Conservation (phyloP, 371 early-diverging fungal species). For the Sporodiniella umbellata region DNA sequence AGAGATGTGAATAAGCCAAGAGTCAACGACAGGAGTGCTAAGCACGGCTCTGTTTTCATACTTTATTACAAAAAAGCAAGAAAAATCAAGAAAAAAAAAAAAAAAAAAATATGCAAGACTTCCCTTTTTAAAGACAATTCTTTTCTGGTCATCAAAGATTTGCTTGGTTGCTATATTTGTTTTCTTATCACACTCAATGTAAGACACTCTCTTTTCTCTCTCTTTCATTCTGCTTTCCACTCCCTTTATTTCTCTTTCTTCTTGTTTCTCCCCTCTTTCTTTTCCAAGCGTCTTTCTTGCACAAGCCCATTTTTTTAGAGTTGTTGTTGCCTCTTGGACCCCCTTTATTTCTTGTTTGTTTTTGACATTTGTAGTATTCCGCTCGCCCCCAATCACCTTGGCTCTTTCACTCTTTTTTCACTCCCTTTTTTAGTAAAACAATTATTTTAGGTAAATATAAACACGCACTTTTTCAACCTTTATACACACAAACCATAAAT, state of each 20-base stretch:
- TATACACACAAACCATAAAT: background rate
- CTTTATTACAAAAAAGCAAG: too few species aligned
- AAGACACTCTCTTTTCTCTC: too few species aligned
- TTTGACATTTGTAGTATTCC: too few species aligned
- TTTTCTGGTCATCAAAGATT: background rate
- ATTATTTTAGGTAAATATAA: conserved; percentile 27
- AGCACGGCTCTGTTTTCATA: too few species aligned
- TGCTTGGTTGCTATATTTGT: conserved; percentile 1
- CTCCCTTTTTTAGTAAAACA: conserved; percentile 1
- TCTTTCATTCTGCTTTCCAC: background rate
- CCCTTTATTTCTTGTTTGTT: background rate
- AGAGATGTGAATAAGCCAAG: background rate
- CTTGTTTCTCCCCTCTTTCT: conserved; percentile 1
- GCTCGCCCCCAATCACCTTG: too few species aligned
- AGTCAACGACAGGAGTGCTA: background rate
- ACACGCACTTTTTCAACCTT: conserved; percentile 13
- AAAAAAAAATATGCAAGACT: conserved; percentile 1
- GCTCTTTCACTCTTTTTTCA: conserved; percentile 4
- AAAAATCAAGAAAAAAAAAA: background rate
- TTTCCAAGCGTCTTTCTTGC: too few species aligned
- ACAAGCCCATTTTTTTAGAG: background rate
- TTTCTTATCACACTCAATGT: conserved; percentile 2
- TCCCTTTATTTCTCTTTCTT: background rate
- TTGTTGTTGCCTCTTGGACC: background rate
- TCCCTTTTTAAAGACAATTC: conserved; percentile 1